A percentile compares a stretch with the other conserved stretches of the same genome.
phyloP scores from a whole-genome alignment of 768 basidiomycete genomes.

The Candolleomyces aberdarensis region DNA sequence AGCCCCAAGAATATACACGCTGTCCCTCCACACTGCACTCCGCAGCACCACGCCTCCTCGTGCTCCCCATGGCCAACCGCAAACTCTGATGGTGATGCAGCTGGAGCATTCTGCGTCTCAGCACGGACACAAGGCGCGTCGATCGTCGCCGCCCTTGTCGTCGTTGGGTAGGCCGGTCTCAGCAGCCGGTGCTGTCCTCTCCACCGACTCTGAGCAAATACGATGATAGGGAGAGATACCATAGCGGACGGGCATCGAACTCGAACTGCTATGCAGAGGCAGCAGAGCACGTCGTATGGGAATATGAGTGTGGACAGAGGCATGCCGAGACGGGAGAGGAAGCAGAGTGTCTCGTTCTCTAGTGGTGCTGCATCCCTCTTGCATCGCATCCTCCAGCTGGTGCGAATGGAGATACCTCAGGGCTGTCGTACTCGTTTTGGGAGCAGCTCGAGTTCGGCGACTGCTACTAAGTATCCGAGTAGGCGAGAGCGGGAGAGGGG shows the following conservation, averaged over 20 bases:
- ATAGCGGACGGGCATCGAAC: not conserved
- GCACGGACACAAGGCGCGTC: not conserved
- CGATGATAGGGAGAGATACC: not conserved
- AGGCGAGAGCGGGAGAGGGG: slow-evolving; percentile 4
- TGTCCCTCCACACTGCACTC: not conserved
- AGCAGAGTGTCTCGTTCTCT: not conserved
- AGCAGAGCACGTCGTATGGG: not conserved
- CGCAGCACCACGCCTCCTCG: not conserved
- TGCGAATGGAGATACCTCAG: not conserved
- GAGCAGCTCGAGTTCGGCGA: not conserved
- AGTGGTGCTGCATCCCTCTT: too few species aligned
- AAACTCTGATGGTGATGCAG: not conserved
- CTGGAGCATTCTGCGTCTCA: not conserved
- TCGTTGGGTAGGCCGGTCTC: not conserved
- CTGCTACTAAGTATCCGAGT: too few species aligned
- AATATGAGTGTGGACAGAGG: not conserved
- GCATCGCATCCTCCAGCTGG: too few species aligned
- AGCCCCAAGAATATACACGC: slow-evolving; percentile 1
- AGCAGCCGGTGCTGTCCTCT: not conserved
- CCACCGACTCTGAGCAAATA: not conserved
- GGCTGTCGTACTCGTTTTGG: not conserved
- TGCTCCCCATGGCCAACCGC: not conserved
- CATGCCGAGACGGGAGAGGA: not conserved
- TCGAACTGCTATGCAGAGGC: too few species aligned
- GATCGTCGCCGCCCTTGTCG: not conserved